Conservation (phyloP, 2,329 filamentous ascomycete genomes). For the Cercospora sesami region DNA sequence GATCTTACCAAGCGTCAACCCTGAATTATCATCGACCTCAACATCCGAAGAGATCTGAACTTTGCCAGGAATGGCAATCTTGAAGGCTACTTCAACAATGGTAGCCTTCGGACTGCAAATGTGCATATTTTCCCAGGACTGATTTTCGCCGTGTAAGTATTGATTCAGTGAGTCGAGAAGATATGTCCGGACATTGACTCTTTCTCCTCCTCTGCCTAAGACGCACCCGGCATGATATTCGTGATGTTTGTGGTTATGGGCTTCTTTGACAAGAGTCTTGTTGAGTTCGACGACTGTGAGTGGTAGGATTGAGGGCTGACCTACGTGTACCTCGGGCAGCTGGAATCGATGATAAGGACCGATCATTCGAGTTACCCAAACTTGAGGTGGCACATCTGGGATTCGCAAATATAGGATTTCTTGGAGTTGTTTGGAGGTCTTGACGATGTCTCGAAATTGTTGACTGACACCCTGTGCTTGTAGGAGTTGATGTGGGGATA, state of each 20-base stretch:
- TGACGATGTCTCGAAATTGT: background rate
- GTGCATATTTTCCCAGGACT: background rate
- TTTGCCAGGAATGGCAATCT: background rate
- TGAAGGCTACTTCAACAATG: background rate
- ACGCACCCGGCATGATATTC: background rate
- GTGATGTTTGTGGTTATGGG: background rate
- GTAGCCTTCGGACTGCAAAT: background rate
- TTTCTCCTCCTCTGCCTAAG: background rate
- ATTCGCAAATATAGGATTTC: background rate
- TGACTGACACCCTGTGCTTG: background rate
- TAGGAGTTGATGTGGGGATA: background rate
- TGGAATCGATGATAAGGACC: background rate
- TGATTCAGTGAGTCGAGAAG: background rate
- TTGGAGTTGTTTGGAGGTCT: background rate
- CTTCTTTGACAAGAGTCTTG: background rate
- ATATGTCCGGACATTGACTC: background rate
- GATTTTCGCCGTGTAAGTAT: background rate
- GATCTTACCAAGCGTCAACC: background rate
- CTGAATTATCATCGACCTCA: background rate
- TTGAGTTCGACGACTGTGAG: background rate
- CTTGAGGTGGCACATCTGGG: background rate
- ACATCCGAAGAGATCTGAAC: background rate
- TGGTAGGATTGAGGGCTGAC: background rate
- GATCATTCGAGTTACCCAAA: background rate
- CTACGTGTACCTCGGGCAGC: background rate